Percentiles rank a stretch among this genome's conserved stretches.
Conservation (phyloP, 2,329 filamentous ascomycete genomes). For the Endoconidiophora laricicola region DNA sequence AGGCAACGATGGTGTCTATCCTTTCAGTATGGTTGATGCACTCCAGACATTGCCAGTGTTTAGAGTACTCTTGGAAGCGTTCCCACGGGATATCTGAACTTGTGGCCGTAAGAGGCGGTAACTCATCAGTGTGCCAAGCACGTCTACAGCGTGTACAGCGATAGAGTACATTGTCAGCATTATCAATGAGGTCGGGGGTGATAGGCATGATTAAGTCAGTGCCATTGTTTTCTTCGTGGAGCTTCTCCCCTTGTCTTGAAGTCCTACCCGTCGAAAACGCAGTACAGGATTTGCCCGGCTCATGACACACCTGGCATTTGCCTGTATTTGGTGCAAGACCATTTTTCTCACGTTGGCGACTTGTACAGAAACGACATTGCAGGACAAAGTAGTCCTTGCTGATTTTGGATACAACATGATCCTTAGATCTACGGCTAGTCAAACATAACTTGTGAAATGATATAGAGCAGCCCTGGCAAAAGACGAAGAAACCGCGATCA, state of each 20-base stretch:
- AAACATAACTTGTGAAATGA: slow-evolving; percentile 74
- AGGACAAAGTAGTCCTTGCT: slow-evolving; percentile 62
- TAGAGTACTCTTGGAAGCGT: slow-evolving; percentile 55
- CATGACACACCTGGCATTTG: slow-evolving; percentile 53
- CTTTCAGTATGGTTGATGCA: slow-evolving; percentile 51
- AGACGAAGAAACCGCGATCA: slow-evolving; percentile 54
- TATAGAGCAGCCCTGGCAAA: slow-evolving; percentile 79
- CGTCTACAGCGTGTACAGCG: slow-evolving; percentile 63
- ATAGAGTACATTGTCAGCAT: slow-evolving; percentile 60
- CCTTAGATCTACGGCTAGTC: slow-evolving; percentile 52
- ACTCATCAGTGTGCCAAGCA: slow-evolving; percentile 70
- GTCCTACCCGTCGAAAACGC: slow-evolving; percentile 61
- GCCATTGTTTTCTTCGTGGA: slow-evolving; percentile 62
- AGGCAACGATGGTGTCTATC: slow-evolving; percentile 67
- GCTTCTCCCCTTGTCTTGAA: slow-evolving; percentile 64
- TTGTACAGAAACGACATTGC: slow-evolving; percentile 77
- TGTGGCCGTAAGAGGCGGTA: slow-evolving; percentile 37
- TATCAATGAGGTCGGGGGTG: slow-evolving; percentile 50
- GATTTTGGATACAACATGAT: slow-evolving; percentile 85
- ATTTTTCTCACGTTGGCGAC: slow-evolving; percentile 51
- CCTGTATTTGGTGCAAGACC: slow-evolving; percentile 47
- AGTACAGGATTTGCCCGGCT: slow-evolving; percentile 49
- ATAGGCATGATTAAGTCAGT: slow-evolving; percentile 59
- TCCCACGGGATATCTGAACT: slow-evolving; percentile 25
- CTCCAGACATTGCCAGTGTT: slow-evolving; percentile 64